Percentiles rank a stretch among this genome's conserved stretches.
Conservation (phyloP, 768 basidiomycete species). For the Lactifluus rugatus region DNA sequence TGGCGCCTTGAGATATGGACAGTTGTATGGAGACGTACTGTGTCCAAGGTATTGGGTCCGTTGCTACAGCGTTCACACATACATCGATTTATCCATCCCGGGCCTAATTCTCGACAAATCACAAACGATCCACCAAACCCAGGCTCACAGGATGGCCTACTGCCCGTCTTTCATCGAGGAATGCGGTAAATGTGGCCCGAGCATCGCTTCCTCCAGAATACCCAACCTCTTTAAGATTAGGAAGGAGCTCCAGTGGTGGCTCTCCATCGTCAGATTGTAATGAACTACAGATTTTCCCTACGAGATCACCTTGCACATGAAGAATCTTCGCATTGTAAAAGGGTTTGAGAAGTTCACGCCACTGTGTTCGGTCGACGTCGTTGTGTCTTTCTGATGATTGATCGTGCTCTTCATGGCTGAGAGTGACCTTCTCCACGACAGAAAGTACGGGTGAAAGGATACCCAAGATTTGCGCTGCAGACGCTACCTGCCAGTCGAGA, state of each 20-base stretch:
- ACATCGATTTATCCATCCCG: no score
- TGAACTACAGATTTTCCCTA: background rate
- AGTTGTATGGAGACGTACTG: no score
- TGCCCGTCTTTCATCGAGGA: background rate
- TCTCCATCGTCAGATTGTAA: background rate
- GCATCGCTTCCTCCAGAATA: background rate
- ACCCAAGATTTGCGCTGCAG: background rate
- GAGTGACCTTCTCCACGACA: background rate
- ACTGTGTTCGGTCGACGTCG: background rate
- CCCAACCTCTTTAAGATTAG: background rate
- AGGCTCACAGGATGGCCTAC: background rate
- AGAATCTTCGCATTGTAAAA: background rate
- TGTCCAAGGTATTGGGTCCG: no score
- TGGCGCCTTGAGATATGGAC: no score
- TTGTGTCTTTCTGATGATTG: background rate
- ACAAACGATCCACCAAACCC: background rate
- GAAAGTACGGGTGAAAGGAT: background rate
- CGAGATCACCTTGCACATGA: background rate
- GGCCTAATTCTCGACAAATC: no score
- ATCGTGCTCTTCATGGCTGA: background rate
- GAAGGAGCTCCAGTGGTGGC: background rate
- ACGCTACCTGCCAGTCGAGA: background rate
- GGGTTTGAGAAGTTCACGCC: background rate
- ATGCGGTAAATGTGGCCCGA: background rate
- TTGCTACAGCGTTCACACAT: background rate